Conservation (phyloP, 345 rosid species). For the Moringa oleifera region DNA sequence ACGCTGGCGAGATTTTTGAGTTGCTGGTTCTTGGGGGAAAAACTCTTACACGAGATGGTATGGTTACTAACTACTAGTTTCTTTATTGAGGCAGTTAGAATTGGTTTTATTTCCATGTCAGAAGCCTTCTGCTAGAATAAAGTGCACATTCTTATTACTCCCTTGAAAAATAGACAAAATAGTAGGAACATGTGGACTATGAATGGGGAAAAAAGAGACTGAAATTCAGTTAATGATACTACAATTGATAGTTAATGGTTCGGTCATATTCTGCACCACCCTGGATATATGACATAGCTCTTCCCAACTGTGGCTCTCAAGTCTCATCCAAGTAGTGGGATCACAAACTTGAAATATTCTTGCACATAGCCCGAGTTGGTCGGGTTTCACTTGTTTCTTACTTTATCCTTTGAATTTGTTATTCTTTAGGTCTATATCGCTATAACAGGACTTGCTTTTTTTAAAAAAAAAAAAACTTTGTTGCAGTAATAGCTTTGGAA, state of each 20-base stretch:
- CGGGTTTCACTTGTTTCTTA: neutral
- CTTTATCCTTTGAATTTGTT: neutral
- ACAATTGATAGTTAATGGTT: neutral
- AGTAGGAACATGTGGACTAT: neutral
- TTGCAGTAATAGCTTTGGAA: constrained; percentile 55
- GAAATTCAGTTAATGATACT: neutral
- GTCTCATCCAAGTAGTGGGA: neutral
- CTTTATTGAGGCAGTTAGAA: neutral
- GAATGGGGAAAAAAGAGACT: neutral
- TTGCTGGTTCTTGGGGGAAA: constrained; percentile 45
- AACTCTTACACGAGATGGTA: constrained; percentile 91
- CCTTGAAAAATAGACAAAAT: neutral
- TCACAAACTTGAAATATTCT: neutral
- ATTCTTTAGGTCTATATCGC: neutral
- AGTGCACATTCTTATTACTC: neutral
- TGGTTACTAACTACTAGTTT: constrained; percentile 4
- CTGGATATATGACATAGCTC: neutral
- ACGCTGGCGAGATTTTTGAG: constrained; percentile 75
- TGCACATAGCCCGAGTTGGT: neutral
- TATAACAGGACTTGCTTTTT: neutral
- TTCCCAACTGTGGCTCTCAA: neutral
- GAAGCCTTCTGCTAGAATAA: constrained; percentile 1
- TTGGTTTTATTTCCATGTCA: neutral
- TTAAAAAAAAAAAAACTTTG: neutral
- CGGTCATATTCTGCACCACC: too few species aligned